phyloP scores from a whole-genome alignment of 768 basidiomycete genomes.

The Hemileccinum rubropunctum region DNA sequence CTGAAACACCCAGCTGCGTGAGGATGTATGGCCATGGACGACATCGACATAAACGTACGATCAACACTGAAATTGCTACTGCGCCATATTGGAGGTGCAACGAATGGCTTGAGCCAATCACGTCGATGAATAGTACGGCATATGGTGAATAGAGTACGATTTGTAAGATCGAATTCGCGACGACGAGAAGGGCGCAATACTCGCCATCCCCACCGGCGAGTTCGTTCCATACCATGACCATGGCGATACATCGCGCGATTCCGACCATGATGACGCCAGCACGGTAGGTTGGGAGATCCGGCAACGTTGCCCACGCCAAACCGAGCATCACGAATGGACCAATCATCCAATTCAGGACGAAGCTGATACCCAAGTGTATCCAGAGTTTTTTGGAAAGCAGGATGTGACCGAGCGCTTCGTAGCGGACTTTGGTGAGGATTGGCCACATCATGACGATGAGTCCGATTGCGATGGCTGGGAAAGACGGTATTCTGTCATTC shows the following conservation, averaged over 20 bases:
- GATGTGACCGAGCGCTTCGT: conserved; percentile 61
- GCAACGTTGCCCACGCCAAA: conserved; percentile 81
- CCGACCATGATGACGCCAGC: conserved; percentile 84
- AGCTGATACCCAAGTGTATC: conserved; percentile 64
- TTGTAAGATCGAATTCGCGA: conserved; percentile 77
- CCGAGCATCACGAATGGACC: conserved; percentile 85
- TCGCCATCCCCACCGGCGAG: conserved; percentile 66
- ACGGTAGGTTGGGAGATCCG: conserved; percentile 71
- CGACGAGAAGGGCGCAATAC: conserved; percentile 78
- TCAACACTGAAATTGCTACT: conserved; percentile 66
- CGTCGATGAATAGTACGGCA: conserved; percentile 69
- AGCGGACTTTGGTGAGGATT: conserved; percentile 71
- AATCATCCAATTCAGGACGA: conserved; percentile 76
- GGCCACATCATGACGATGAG: conserved; percentile 92
- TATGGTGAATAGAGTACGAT: conserved; percentile 69
- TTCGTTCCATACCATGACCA: conserved; percentile 83
- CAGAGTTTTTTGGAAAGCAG: conserved; percentile 54
- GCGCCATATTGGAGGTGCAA: conserved; percentile 51
- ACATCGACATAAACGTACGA: conserved; percentile 45
- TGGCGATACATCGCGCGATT: conserved; percentile 40
- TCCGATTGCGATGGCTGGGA: conserved; percentile 72
- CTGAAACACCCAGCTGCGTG: conserved; percentile 29
- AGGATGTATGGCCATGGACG: not conserved
- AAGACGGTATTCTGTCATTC: not conserved
- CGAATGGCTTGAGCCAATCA: conserved; percentile 49